phyloP scores from a whole-genome alignment of 2,329 filamentous ascomycete genomes.

The Ophiocordyceps camponoti-saundersi region DNA sequence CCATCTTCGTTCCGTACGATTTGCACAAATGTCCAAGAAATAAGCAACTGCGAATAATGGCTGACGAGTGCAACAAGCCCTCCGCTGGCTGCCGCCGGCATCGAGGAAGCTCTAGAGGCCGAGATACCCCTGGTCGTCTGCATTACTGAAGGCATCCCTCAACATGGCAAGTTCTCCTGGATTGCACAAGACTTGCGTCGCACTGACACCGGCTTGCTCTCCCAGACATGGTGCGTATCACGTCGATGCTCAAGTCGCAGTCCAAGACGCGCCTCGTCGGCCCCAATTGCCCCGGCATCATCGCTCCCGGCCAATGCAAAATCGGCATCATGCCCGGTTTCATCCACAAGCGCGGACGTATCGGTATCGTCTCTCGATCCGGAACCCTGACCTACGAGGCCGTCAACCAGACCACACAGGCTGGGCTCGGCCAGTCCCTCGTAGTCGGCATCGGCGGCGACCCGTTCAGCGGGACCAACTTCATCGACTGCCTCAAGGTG shows the following conservation, averaged over 20 bases:
- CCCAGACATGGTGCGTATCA: slow-evolving; percentile 95
- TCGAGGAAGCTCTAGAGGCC: slow-evolving; percentile 87
- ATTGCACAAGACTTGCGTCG: neutral
- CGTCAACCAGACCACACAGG: slow-evolving; percentile 97
- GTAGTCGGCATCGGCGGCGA: slow-evolving; percentile 97
- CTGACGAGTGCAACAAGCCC: slow-evolving; percentile 39
- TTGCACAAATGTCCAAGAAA: neutral
- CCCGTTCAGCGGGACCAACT: slow-evolving; percentile 97
- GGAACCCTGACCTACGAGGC: slow-evolving; percentile 98
- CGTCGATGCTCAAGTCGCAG: slow-evolving; percentile 93
- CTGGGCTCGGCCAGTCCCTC: slow-evolving; percentile 91
- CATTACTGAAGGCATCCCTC: slow-evolving; percentile 95
- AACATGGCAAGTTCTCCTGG: slow-evolving; percentile 55
- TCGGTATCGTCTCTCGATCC: slow-evolving; percentile 95
- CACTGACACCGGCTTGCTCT: slow-evolving; percentile 2
- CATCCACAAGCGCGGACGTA: slow-evolving; percentile 98
- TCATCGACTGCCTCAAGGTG: slow-evolving; percentile 96
- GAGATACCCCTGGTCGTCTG: slow-evolving; percentile 93
- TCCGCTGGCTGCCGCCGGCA: slow-evolving; percentile 80
- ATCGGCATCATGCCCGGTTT: slow-evolving; percentile 99
- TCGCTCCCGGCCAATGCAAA: slow-evolving; percentile 92
- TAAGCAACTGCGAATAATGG: neutral
- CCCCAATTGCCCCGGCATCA: slow-evolving; percentile 97
- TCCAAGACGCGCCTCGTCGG: slow-evolving; percentile 92
- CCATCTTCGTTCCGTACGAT: slow-evolving; percentile 84